Conservation (phyloP, 371 early-diverging fungal species). For the Nosema muscidifuracis region DNA sequence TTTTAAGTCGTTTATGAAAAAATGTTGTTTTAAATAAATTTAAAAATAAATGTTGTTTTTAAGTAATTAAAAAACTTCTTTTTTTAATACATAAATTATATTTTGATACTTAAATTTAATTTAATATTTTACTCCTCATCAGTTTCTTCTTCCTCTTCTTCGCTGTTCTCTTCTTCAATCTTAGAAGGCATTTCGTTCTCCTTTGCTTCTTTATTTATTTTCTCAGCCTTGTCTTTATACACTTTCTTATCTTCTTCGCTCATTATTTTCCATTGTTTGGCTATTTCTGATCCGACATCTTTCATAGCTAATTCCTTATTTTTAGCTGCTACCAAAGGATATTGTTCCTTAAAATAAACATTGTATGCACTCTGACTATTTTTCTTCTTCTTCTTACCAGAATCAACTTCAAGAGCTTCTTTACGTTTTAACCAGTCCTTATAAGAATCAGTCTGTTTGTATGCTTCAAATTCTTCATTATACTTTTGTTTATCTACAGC, state of each 20-base stretch:
- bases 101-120: neutral
- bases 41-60: no score
- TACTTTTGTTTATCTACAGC: constrained; percentile 47
- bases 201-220: neutral
- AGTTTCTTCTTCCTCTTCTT: neutral
- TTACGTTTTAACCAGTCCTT: constrained; percentile 47
- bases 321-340: constrained; percentile 42
- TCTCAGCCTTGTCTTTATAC: constrained; percentile 42
- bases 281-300: constrained; percentile 48
- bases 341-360: constrained; percentile 47
- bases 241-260: constrained; percentile 33
- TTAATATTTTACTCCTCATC: neutral
- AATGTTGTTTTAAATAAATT: neutral
- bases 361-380: constrained; percentile 31
- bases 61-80: no score
- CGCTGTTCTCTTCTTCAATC: neutral
- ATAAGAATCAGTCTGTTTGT: constrained; percentile 59
- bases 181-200: neutral
- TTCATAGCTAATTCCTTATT: constrained; percentile 30
- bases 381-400: constrained; percentile 39
- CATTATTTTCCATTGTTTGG: constrained; percentile 50
- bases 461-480: constrained; percentile 48
- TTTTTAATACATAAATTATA: no score
- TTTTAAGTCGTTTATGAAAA: no score
- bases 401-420: constrained; percentile 48